Evolutionary conservation across 1,284 basidiomycete genomes (phyloP).

Genomic region (Ustanciosporium gigantosporum): DNA sequence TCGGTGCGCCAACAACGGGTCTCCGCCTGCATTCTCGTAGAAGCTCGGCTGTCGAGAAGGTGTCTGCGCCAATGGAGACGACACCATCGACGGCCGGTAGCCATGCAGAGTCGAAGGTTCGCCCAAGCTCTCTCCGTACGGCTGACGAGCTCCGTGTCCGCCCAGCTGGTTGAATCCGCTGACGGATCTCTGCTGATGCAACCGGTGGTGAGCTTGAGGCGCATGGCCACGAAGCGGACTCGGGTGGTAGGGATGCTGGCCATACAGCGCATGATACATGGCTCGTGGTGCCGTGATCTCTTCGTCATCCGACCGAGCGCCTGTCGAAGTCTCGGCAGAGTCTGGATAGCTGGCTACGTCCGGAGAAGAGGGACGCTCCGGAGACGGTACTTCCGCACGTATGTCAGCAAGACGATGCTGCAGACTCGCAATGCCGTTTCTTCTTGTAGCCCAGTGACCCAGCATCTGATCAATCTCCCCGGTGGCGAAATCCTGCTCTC

Average conservation of each 20-base stretch:
- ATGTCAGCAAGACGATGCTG: slow-evolving; percentile 29
- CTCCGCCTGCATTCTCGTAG: not conserved
- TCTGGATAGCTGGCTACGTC: slow-evolving; percentile 11
- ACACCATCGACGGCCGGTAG: slow-evolving; percentile 23
- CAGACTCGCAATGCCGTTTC: slow-evolving; percentile 12
- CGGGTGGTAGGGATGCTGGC: slow-evolving; percentile 7
- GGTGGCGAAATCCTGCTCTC: slow-evolving; percentile 42
- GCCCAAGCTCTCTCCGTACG: slow-evolving; percentile 31
- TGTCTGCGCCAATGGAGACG: slow-evolving; percentile 30
- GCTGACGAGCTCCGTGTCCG: slow-evolving; percentile 8
- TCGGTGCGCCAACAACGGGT: not conserved
- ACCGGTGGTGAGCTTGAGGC: slow-evolving; percentile 35
- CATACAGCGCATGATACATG: slow-evolving; percentile 69
- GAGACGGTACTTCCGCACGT: slow-evolving; percentile 21
- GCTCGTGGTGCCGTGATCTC: slow-evolving; percentile 13
- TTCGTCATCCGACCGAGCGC: slow-evolving; percentile 32
- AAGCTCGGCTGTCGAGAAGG: slow-evolving; percentile 13
- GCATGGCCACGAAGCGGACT: slow-evolving; percentile 19
- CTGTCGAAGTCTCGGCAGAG: slow-evolving; percentile 13
- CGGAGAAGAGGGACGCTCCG: slow-evolving; percentile 28
- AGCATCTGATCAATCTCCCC: slow-evolving; percentile 55
- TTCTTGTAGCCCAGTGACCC: slow-evolving; percentile 30
- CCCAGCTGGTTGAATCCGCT: slow-evolving; percentile 28
- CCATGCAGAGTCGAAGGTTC: slow-evolving; percentile 27
- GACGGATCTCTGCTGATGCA: slow-evolving; percentile 30